Evolutionary conservation across 371 early-diverging fungal species (phyloP).

Genomic region (Synchytrium microbalum): DNA sequence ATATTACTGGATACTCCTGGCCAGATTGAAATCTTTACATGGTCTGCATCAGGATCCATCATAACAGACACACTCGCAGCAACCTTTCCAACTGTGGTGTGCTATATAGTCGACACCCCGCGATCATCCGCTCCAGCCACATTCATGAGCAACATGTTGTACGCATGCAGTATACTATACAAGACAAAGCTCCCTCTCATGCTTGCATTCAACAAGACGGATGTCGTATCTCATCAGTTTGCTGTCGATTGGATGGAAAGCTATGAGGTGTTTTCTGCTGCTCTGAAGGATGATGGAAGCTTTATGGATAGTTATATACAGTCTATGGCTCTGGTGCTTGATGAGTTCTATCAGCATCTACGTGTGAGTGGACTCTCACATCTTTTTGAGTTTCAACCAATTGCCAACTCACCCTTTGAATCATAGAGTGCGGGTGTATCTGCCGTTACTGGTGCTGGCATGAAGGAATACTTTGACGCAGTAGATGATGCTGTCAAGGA

Average conservation of each 20-base stretch:
- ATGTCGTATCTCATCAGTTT: constrained; percentile 81
- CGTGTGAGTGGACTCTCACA: constrained; percentile 31
- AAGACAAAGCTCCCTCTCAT: constrained; percentile 93
- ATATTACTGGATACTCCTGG: constrained; percentile 99
- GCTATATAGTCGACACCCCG: constrained; percentile 96
- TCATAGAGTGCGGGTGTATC: constrained; percentile 70
- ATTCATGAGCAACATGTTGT: constrained; percentile 99
- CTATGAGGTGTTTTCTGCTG: constrained; percentile 90
- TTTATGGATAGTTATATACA: constrained; percentile 91
- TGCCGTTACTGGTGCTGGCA: constrained; percentile 90
- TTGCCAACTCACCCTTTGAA: not conserved
- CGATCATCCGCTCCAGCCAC: constrained; percentile 88
- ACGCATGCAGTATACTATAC: constrained; percentile 92
- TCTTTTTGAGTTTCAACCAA: not conserved
- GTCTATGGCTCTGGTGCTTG: constrained; percentile 93
- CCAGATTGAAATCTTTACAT: constrained; percentile 99
- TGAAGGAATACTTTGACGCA: constrained; percentile 83
- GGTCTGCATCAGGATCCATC: constrained; percentile 98
- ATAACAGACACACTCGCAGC: constrained; percentile 93
- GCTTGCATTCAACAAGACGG: constrained; percentile 96
- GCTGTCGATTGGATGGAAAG: constrained; percentile 96
- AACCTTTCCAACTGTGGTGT: constrained; percentile 84
- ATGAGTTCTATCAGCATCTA: constrained; percentile 95
- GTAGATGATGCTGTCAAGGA: constrained; percentile 78
- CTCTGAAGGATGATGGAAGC: constrained; percentile 49